These are phyloP conservation scores for Tuber indicum DNA, from an alignment of 495 filamentous ascomycete genomes.

Conservation along the genomic window DNA sequence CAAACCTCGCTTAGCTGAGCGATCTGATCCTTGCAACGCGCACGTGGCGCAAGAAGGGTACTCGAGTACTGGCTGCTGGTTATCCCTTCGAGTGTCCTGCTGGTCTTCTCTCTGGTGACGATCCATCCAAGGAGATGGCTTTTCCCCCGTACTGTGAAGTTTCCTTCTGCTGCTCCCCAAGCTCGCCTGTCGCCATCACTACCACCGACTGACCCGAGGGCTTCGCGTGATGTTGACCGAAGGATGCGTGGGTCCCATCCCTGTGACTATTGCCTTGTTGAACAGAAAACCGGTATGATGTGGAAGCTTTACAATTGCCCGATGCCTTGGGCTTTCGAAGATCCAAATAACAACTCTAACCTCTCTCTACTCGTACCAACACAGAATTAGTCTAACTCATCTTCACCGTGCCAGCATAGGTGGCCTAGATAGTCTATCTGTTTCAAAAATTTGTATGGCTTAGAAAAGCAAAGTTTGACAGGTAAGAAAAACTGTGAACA, in stretches of 20 bases:
- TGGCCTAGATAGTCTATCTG: not conserved
- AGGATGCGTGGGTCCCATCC: constrained; percentile 1
- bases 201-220: not conserved
- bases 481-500: not conserved
- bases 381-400: not conserved
- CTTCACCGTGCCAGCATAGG: not conserved
- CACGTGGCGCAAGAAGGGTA: constrained; percentile 29
- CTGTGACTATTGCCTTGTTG: not conserved
- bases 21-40: constrained; percentile 31
- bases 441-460: not conserved
- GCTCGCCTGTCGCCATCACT: not conserved
- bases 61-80: not conserved
- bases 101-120: constrained; percentile 14
- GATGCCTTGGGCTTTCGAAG: not conserved
- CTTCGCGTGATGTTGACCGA: not conserved
- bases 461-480: constrained; percentile 2
- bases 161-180: constrained; percentile 19
- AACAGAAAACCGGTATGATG: not conserved
- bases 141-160: constrained; percentile 11
- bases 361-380: not conserved
- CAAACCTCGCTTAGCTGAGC: constrained; percentile 31
- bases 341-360: not conserved
- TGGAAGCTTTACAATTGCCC: not conserved
- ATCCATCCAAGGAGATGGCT: constrained; percentile 25
- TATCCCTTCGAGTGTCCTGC: constrained; percentile 3